Base-by-base conservation (phyloP, 2,329 filamentous ascomycete genomes). In the Colletotrichum spinosum region DNA sequence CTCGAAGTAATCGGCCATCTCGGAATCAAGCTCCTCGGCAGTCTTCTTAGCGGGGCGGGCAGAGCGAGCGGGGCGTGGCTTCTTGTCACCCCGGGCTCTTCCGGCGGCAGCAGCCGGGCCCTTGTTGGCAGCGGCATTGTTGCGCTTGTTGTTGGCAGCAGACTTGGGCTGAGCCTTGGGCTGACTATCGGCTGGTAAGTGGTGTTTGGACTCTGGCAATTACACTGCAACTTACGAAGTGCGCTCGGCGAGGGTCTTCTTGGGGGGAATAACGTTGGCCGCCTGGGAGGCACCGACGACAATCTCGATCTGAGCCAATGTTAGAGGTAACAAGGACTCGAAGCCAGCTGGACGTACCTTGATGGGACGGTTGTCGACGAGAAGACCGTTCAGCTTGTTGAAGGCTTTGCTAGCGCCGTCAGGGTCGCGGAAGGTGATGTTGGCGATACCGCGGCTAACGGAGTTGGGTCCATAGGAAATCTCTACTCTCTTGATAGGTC, bases 1-100 rank as follows among this genome's bases (percentile, higher is more conserved):
- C 57, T 85, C 88, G 76, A 97, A 98, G 83, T 99, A 99, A 79
- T 98, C 96, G 17, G 89, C 90, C 96, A 99, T 99, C 79, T 99
- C 96, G 5, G 93, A 94, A 77, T 99, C 96, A 34, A 99, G 89
- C 82, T 99, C 94, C 77, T 97, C 95, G 1, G 91, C 89, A 0
- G 94, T 97, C 92, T 98, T 98, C 83, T 97, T 84, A 74, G 89
- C 81, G 70, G 91, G 85, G 72, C 91, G 88, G 69, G 85, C 83
- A 73, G 83, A 90, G 71, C 89, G 89, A 8, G 46, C 76, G 68
- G 83, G 83, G 62, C 85, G 83, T 65, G 81, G 80, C 76, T 84
- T n/a, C 44, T 46, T 86, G 78, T 85, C 85, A 72, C 80, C 82
- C 68, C 81, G 83, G 59, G 81, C 82, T 52, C 80, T 5, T 25